Base-by-base conservation (phyloP, 129 eudicot species). In the Helianthus tuberosus region DNA sequence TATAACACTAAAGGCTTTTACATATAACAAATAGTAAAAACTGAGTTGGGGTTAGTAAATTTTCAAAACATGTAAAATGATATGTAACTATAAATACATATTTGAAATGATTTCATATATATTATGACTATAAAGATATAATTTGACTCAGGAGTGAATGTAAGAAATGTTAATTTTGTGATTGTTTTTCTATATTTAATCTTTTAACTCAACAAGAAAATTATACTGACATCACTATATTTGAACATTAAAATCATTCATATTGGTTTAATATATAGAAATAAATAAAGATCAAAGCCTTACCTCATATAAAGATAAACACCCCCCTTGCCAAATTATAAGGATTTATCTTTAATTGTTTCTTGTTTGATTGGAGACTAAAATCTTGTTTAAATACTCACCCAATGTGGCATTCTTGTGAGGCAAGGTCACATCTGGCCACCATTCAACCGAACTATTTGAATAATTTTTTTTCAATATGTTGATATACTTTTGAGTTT, bases 231-330 rank as follows among this genome's bases (percentile, higher is more conserved):
- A 62, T 32, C 12, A 17, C 54, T 9, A 54, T 44, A 8, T 17
- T 13, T 66, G 7, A 66, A 50, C 5, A 52, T 27, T n/a, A n/a
- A 66, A 66, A 39, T 16, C 7, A 20, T 66, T 17, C 35, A 41
- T 66, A 16, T 16, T 66, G 9, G 1, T 41, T 16, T 66, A 17
- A 3, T 41, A 11, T 11, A 55, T 11, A 5, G 16, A 63, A 9
- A 17, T 51, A 20, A 1, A 10, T 36, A 35, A 20, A 27, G 29
- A 29, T 64, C 39, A 46, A 60, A 41, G 51, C 17, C 55, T 52
- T 75, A 66, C 80, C 80, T 75, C 74, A 57, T 76, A 47, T 3
- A 50, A 16, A 43, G 13, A 46, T 32, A 32, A 59, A 20, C 11
- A 11, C 50, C 14, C 51, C 11, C 6, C 35, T 59, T 27, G 39